Conservation (phyloP, 2,329 filamentous ascomycete genomes). For the Fusarium sp. region DNA sequence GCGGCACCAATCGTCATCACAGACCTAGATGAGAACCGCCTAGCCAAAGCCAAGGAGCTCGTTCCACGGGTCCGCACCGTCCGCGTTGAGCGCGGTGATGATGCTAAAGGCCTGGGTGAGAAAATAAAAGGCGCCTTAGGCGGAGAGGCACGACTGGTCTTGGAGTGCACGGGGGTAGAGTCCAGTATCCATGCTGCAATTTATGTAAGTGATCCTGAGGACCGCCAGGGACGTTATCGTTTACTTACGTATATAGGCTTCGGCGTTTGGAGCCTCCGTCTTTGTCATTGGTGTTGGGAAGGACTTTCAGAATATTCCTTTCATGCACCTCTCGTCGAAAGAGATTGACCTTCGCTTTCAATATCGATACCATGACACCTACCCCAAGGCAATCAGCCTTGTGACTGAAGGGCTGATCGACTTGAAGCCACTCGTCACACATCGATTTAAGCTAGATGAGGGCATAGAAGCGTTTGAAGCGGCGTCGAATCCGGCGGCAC, state of each 20-base stretch:
- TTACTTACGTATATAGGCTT: neutral
- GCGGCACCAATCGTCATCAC: slow-evolving; percentile 55
- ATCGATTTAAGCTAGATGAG: neutral
- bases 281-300: neutral
- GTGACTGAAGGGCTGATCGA: neutral
- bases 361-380: neutral
- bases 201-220: neutral
- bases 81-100: neutral
- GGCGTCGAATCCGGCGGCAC: neutral
- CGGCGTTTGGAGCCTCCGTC: neutral
- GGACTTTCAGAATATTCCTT: neutral
- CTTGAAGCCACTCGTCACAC: neutral
- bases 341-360: neutral
- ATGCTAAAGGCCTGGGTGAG: neutral
- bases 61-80: neutral
- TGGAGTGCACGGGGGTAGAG: neutral
- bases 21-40: slow-evolving; percentile 44
- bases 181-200: neutral
- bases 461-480: neutral
- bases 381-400: neutral
- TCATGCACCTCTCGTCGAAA: neutral
- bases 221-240: neutral
- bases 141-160: neutral
- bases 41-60: neutral
- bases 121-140: neutral